Percentiles rank a stretch among this genome's conserved stretches.
Evolutionary conservation across 768 basidiomycete species (phyloP).

Genomic region (Hygrocybe coccinea): DNA sequence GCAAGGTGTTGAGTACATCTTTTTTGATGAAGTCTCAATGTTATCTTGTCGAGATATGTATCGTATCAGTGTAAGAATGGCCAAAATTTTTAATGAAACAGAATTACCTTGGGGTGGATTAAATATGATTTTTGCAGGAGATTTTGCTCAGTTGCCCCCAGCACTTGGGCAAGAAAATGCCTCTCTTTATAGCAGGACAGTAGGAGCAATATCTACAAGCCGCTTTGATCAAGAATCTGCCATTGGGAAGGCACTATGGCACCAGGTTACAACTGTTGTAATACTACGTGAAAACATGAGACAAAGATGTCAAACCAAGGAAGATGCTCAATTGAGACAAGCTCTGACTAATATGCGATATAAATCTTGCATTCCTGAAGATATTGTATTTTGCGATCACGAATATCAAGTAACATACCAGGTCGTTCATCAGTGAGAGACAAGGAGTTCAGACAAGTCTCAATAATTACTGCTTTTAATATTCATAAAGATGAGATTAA

Average conservation of each 20-base stretch:
- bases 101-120: constrained; percentile 31
- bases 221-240: constrained; percentile 12
- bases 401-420: constrained; percentile 15
- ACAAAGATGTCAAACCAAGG: constrained; percentile 13
- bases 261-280: constrained; percentile 29
- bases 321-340: constrained; percentile 16
- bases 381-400: constrained; percentile 31
- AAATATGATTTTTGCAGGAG: constrained; percentile 36
- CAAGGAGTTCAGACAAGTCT: constrained; percentile 26
- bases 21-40: constrained; percentile 36
- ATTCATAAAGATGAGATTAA: constrained; percentile 36
- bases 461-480: constrained; percentile 38
- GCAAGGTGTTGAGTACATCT: constrained; percentile 23
- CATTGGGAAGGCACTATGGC: constrained; percentile 27
- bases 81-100: constrained; percentile 12
- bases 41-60: constrained; percentile 30
- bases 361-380: constrained; percentile 33
- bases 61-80: constrained; percentile 25
- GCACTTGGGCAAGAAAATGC: constrained; percentile 7
- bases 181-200: constrained; percentile 13
- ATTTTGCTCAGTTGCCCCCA: constrained; percentile 34
- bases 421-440: constrained; percentile 10
- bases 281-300: constrained; percentile 33
- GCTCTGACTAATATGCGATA: constrained; percentile 25
- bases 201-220: constrained; percentile 5